phyloP scores from a whole-genome alignment of 139 green algal species.

The Chlamydomonas schloesseri region DNA sequence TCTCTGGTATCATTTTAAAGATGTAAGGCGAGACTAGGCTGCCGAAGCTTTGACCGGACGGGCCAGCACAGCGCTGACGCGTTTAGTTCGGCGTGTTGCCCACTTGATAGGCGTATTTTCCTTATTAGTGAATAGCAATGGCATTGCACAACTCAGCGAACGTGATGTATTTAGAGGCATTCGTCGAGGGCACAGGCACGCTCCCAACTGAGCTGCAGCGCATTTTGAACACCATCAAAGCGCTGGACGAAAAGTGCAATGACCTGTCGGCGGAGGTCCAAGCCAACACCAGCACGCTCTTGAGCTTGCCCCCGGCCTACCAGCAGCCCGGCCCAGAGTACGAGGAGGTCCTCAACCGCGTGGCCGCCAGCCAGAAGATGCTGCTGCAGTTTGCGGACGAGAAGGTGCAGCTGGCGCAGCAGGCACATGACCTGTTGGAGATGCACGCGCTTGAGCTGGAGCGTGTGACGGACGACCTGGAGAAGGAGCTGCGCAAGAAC shows the following conservation, averaged over 20 bases:
- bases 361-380: slow-evolving; percentile 63
- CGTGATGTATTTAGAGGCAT: slow-evolving; percentile 82
- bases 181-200: slow-evolving; percentile 70
- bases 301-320: slow-evolving; percentile 46
- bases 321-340: slow-evolving; percentile 43
- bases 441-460: slow-evolving; percentile 74
- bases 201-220: slow-evolving; percentile 81
- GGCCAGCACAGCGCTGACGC: too few species aligned
- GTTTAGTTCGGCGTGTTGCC: too few species aligned
- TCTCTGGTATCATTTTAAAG: too few species aligned
- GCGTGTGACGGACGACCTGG: slow-evolving; percentile 68
- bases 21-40: too few species aligned
- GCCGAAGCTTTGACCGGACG: too few species aligned
- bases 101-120: too few species aligned
- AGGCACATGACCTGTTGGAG: slow-evolving; percentile 80
- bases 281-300: slow-evolving; percentile 38
- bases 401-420: slow-evolving; percentile 75
- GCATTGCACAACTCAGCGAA: slow-evolving; percentile 58
- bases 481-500: slow-evolving; percentile 57
- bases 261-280: slow-evolving; percentile 60
- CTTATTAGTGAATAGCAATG: background rate
- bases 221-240: slow-evolving; percentile 81
- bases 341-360: background rate
- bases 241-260: slow-evolving; percentile 76
- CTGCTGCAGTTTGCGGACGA: slow-evolving; percentile 87